Evolutionary conservation across 208 protist species (phyloP).

Genomic region (Trichomonas vaginalis): DNA sequence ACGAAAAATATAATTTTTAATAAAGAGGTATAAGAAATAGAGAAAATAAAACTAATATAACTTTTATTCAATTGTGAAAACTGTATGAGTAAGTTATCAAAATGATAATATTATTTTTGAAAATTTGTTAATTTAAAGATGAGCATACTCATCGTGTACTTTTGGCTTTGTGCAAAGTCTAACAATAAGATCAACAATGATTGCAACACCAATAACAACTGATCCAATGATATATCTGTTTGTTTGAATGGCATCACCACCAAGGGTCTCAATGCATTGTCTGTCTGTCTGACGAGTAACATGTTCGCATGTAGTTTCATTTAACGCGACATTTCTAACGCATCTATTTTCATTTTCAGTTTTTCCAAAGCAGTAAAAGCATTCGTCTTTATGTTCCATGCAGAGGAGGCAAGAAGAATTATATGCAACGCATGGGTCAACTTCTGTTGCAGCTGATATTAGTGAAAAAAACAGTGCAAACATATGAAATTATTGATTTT

Average conservation of each 20-base stretch:
- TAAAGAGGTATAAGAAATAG: too few species aligned
- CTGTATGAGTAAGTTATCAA: not conserved
- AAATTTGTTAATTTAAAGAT: not conserved
- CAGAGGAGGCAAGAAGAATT: not conserved
- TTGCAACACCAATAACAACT: not conserved
- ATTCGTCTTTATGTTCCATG: not conserved
- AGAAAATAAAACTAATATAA: too few species aligned
- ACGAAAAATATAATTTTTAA: too few species aligned
- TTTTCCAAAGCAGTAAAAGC: not conserved
- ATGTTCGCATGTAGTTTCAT: not conserved
- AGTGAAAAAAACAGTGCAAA: not conserved
- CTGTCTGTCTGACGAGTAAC: too few species aligned
- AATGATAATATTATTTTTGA: not conserved
- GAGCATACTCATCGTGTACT: not conserved
- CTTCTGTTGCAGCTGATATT: not conserved
- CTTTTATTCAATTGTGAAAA: too few species aligned
- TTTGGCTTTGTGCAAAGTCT: not conserved
- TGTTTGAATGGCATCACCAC: not conserved
- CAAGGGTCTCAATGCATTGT: not conserved
- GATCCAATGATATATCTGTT: not conserved
- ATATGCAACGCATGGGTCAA: not conserved
- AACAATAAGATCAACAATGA: not conserved
- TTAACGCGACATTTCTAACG: not conserved
- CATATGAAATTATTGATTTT: not conserved
- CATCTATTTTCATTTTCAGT: not conserved